These are phyloP conservation scores for Phytophthora capsici DNA, from an alignment of 352 stramenopile species.

Conservation along the genomic window DNA sequence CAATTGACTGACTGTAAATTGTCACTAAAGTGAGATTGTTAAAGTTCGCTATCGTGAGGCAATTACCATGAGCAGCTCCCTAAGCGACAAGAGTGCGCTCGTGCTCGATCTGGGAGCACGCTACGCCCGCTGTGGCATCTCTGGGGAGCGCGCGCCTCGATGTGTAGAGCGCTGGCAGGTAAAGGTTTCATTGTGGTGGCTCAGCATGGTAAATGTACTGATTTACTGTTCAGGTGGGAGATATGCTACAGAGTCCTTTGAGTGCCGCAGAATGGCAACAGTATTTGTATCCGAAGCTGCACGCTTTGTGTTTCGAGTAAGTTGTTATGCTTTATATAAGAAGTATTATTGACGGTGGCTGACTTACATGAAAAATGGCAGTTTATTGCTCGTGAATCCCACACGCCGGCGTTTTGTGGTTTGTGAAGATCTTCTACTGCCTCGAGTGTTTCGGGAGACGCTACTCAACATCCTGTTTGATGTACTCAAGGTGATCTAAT, in stretches of 20 bases:
- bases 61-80: conserved; percentile 31
- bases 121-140: conserved; percentile 75
- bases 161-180: conserved; percentile 77
- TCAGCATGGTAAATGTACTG: not conserved
- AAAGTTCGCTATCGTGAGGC: conserved; percentile 16
- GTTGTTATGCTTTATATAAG: conserved; percentile 12
- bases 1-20: no score
- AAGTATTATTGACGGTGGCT: not conserved
- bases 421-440: conserved; percentile 78
- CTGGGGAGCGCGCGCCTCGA: conserved; percentile 76
- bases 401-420: conserved; percentile 77
- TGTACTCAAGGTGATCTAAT: conserved; percentile 55
- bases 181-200: not conserved
- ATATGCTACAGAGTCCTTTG: conserved; percentile 52
- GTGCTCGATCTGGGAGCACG: conserved; percentile 80
- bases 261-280: conserved; percentile 46
- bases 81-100: conserved; percentile 65
- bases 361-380: conserved; percentile 20
- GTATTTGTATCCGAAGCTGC: conserved; percentile 66
- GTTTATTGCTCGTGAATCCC: conserved; percentile 75
- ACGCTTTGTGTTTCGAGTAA: conserved; percentile 77
- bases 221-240: conserved; percentile 46
- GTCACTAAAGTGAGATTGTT: conserved; percentile 2
- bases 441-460: conserved; percentile 65
- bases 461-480: conserved; percentile 70